phyloP scores from a whole-genome alignment of 2,329 filamentous ascomycete genomes.

The Botrytis fabae region DNA sequence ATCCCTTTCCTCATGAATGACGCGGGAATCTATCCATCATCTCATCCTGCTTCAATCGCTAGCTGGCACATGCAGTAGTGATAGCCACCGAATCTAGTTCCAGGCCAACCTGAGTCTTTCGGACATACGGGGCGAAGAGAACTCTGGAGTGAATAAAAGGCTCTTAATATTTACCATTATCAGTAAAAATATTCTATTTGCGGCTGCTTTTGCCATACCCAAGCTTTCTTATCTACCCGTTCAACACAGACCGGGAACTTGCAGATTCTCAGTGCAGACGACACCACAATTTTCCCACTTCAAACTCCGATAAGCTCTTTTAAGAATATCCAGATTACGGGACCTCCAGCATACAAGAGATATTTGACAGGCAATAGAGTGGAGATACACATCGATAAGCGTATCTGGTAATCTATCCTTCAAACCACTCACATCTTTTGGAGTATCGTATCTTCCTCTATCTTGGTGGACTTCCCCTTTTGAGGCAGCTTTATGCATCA shows the following conservation, averaged over 20 bases:
- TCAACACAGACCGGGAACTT: conserved; percentile 20
- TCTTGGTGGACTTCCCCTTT: conserved; percentile 16
- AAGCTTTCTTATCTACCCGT: conserved; percentile 24
- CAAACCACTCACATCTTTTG: conserved; percentile 16
- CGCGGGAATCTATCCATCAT: conserved; percentile 34
- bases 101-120: conserved; percentile 1
- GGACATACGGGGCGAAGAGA: background rate
- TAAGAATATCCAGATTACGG: conserved; percentile 3
- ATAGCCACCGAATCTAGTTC: conserved; percentile 31
- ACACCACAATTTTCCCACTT: conserved; percentile 22
- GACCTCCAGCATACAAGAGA: conserved; percentile 15
- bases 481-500: conserved; percentile 16
- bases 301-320: conserved; percentile 23
- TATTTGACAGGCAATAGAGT: conserved; percentile 20
- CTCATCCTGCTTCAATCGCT: conserved; percentile 39
- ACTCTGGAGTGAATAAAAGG: background rate
- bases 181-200: conserved; percentile 13
- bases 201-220: conserved; percentile 13
- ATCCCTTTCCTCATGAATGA: conserved; percentile 37
- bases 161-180: conserved; percentile 3
- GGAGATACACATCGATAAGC: conserved; percentile 19
- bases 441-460: conserved; percentile 10
- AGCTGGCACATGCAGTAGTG: conserved; percentile 33
- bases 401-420: conserved; percentile 2
- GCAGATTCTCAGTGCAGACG: conserved; percentile 22